phyloP scores from a whole-genome alignment of 768 basidiomycete species.

The Agrocybe chaxingu region DNA sequence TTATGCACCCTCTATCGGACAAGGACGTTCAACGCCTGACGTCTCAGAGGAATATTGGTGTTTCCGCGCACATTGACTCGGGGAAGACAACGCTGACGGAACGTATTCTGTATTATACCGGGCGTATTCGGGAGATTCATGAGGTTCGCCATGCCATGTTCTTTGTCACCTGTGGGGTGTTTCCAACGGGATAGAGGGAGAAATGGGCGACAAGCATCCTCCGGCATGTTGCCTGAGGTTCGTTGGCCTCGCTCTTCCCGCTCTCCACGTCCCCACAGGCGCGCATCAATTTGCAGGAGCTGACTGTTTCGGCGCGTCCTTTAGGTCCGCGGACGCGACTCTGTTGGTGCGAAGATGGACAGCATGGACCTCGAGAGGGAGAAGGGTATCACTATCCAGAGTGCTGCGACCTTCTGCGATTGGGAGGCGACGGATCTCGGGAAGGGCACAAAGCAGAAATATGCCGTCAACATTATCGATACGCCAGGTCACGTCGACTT shows the following conservation, averaged over 20 bases:
- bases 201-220: slow-evolving; percentile 4
- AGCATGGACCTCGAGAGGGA: slow-evolving; percentile 98
- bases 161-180: slow-evolving; percentile 13
- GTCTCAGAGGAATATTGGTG: slow-evolving; percentile 92
- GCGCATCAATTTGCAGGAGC: slow-evolving; percentile 6
- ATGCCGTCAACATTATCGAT: slow-evolving; percentile 97
- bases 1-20: slow-evolving; percentile 50
- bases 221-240: slow-evolving; percentile 10
- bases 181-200: background rate
- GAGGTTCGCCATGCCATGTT: slow-evolving; percentile 58
- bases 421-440: slow-evolving; percentile 75
- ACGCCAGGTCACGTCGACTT: slow-evolving; percentile 99
- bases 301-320: slow-evolving; percentile 5
- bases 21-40: slow-evolving; percentile 63
- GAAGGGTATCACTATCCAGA: slow-evolving; percentile 99
- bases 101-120: slow-evolving; percentile 93
- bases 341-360: slow-evolving; percentile 99
- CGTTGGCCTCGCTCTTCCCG: slow-evolving; percentile 12
- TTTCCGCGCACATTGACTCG: slow-evolving; percentile 93
- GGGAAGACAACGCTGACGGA: slow-evolving; percentile 99
- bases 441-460: slow-evolving; percentile 69
- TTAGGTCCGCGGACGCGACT: slow-evolving; percentile 89
- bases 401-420: slow-evolving; percentile 97
- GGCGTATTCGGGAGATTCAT: slow-evolving; percentile 92
- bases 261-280: slow-evolving; percentile 18